Percentiles rank a stretch among this genome's conserved stretches.
Evolutionary conservation across 2,329 filamentous ascomycete genomes (phyloP).

Genomic region (Beauveria scarabaeidicola): DNA sequence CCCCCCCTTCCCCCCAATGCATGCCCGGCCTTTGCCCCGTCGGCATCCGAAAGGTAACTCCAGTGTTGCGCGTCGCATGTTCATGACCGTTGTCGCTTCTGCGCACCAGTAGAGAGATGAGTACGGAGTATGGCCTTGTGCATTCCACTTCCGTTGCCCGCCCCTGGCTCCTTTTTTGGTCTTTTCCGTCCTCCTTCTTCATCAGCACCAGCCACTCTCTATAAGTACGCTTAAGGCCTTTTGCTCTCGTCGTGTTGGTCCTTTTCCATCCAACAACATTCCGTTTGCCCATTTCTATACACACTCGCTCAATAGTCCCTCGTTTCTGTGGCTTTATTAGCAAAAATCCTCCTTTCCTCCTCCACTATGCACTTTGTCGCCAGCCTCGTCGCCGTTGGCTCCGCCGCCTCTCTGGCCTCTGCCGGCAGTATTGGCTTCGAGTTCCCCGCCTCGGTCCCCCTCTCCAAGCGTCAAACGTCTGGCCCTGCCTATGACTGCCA

Average conservation of each 20-base stretch:
- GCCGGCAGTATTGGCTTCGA: conserved; percentile 17
- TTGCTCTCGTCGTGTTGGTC: neutral
- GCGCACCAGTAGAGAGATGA: too few relatives aligned
- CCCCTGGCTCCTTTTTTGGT: neutral
- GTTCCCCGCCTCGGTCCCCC: conserved; percentile 22
- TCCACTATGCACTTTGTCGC: conserved; percentile 23
- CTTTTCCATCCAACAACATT: neutral
- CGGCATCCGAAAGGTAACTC: neutral
- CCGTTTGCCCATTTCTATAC: neutral
- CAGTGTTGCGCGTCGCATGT: too few relatives aligned
- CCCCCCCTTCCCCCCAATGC: neutral
- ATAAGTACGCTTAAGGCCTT: conserved; percentile 3
- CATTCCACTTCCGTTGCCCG: neutral
- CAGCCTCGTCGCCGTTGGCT: conserved; percentile 21
- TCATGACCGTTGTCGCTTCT: neutral
- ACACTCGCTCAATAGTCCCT: conserved; percentile 2
- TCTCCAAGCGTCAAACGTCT: conserved; percentile 34
- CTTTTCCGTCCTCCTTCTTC: neutral
- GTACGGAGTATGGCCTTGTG: neutral
- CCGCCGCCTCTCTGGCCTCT: conserved; percentile 19
- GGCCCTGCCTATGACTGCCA: conserved; percentile 38
- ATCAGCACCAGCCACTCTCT: neutral
- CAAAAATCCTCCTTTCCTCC: neutral
- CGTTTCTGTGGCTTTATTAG: neutral
- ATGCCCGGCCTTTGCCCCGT: neutral